phyloP scores from a whole-genome alignment of 78 protist species.

The Protostelium mycophagum region DNA sequence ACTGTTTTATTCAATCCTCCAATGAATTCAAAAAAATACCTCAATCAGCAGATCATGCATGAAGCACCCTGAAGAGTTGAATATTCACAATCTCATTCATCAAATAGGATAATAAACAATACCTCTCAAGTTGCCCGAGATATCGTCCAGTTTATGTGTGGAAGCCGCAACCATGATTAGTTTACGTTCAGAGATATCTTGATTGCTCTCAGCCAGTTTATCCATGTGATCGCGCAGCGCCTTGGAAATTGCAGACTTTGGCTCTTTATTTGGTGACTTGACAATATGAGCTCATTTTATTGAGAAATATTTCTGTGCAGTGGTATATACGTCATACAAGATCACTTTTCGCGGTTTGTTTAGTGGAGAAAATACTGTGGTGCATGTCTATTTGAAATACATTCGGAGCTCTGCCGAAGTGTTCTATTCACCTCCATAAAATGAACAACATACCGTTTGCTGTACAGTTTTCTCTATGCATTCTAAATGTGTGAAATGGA shows the following conservation, averaged over 20 bases:
- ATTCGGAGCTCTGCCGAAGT: no score
- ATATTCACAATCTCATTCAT: not conserved
- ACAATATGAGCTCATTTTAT: no score
- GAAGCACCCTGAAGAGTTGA: conserved; percentile 42
- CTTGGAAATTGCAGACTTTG: conserved; percentile 24
- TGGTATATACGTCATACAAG: not conserved
- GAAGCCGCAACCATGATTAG: conserved; percentile 35
- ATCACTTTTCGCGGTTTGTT: conserved; percentile 25
- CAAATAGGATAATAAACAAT: not conserved
- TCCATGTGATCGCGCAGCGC: conserved; percentile 13
- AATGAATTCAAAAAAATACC: conserved; percentile 19
- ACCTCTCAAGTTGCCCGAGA: conserved; percentile 43
- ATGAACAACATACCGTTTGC: not conserved
- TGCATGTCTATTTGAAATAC: no score
- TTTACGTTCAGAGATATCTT: not conserved
- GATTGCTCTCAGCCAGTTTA: conserved; percentile 6
- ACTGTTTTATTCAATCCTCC: conserved; percentile 10
- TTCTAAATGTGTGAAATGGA: not conserved
- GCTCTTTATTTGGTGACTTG: not conserved
- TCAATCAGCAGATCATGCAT: conserved; percentile 44
- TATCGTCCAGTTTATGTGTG: conserved; percentile 32
- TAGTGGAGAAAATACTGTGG: no score
- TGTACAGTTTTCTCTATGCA: not conserved
- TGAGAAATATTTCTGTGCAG: no score
- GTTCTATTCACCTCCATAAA: no score